Base-by-base conservation (phyloP, 2,329 filamentous ascomycete species). In the Tolypocladium paradoxum region DNA sequence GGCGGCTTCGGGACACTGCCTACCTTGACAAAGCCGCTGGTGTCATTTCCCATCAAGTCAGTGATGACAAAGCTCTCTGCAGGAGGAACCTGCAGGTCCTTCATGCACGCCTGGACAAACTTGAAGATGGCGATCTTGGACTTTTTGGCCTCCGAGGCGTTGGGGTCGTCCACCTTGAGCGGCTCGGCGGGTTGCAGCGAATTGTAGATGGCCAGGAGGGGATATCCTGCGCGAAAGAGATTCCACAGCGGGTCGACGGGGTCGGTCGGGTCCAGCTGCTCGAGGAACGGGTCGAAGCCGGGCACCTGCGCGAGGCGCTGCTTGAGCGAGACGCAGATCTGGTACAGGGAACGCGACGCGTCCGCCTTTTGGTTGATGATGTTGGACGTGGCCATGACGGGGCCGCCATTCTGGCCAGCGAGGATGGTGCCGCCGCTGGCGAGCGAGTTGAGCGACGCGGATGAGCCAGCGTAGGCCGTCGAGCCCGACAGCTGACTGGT, bases 321-420 rank as follows among this genome's bases (percentile, higher is more conserved):
- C 67, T 88, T 89, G 56, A 97, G 76, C 52, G 85, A 84, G 60
- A 95, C 80, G 68, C 93, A 97, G 69, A 95, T 96, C 70, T 97
- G 92, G 70, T 96, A 99, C 27, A 99, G 82, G 12, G 91, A 96
- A 55, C 86, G 81, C 53, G 88, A 89, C 59, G 93, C 91, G 68
- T 96, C 91, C 67, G 91, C 93, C 68, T 89, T 88, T 70, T 92
- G 88, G 73, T 99, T 99, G 77, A 99, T 96, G 68, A 99, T 95
- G 70, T 96, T 96, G 68, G 88, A 81, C 55, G 87, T 90, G 56
- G 90, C 87, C 63, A 89, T 74, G 56, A 91, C 81, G 55, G 81
- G 81, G 47, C 83, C 83, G 55, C 76, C 70, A 55, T 70, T 81
- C 48, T 76, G 73, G 11, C 63, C 58, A 9, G 51, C 70, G 56